These are phyloP conservation scores for Panaeolus papilionaceus DNA, from an alignment of 768 basidiomycete genomes.

Conservation along the genomic window DNA sequence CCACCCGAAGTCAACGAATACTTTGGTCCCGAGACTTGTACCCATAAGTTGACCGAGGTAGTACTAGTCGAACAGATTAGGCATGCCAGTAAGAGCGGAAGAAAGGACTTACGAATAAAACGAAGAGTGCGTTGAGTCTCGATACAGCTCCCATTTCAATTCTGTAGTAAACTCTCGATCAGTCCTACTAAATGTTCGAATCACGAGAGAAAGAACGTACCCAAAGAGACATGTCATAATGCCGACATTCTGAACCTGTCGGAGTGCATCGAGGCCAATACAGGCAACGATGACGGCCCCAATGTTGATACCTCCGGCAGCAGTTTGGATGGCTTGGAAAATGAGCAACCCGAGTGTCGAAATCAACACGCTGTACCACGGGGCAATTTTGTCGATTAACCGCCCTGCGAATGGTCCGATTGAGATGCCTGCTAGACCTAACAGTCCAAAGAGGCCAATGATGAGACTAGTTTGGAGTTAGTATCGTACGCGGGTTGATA, in stretches of 20 bases:
- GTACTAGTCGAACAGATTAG: constrained; percentile 33
- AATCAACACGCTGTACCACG: constrained; percentile 68
- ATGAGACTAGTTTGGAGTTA: constrained; percentile 28
- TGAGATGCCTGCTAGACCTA: constrained; percentile 64
- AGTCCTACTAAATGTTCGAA: not conserved
- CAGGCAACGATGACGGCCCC: constrained; percentile 64
- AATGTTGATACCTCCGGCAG: constrained; percentile 62
- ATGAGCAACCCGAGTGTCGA: constrained; percentile 49
- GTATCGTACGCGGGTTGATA: too few relatives aligned
- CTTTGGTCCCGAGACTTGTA: constrained; percentile 65
- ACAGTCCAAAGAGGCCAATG: constrained; percentile 70
- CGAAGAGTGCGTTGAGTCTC: constrained; percentile 69
- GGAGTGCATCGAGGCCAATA: constrained; percentile 64
- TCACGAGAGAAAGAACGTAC: constrained; percentile 29
- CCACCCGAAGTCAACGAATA: constrained; percentile 74
- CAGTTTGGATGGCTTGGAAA: constrained; percentile 62
- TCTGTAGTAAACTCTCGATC: constrained; percentile 25
- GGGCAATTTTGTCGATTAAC: constrained; percentile 62
- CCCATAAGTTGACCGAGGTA: constrained; percentile 81
- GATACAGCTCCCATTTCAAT: constrained; percentile 48
- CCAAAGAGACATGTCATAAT: constrained; percentile 56
- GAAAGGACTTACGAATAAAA: constrained; percentile 54
- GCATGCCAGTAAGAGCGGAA: not conserved
- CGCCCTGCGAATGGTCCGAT: constrained; percentile 66
- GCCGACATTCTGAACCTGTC: constrained; percentile 67